Base-by-base conservation (phyloP, 768 basidiomycete genomes). In the Phlegmacium glaucopus region DNA sequence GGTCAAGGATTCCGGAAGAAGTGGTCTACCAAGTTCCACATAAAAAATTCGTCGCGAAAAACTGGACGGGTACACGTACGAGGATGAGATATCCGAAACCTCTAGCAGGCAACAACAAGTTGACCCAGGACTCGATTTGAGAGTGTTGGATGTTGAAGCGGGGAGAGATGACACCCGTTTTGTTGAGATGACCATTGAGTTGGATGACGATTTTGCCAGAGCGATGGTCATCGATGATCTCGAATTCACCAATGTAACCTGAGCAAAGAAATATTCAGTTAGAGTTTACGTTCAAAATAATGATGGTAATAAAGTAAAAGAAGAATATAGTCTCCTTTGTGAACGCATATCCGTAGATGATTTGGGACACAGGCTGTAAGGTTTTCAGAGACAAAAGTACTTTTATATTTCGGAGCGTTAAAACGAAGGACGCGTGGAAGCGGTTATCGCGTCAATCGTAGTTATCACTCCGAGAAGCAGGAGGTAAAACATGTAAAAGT, bases 151-250 rank as follows among this genome's bases (percentile, higher is more conserved):
- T 83, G 73, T 98, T 97, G 82, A 91, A 98, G 45, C 96, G 89
- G 37, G 95, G 94, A n/a, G 94, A 97, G 72, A 97, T 97, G 65
- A 99, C 95, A 59, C 95, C 96, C n/a, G 87, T 88, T 77, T 99
- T 99, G 82, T 99, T 99, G 60, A 99, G 82, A 51, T 93, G 90
- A 39, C 96, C 96, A 64, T 96, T 99, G 48, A 99, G 85, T 74
- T 99, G 94, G 60, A 98, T 82, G 61, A 99, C 94, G 56, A 99
- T 92, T 75, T 98, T 99, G 61, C 93, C 93, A 6, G 92, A 85
- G 51, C 95, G 94, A 71, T 98, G 96, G 76, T 99, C 96, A 62
- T 99, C 96, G 66, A 97, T 87, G 71, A 96, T 90, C 70, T 96
- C 94, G 63, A 96, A 96, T 76, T 97, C 94, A 60, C 93, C 93